A percentile compares a stretch with the other conserved stretches of the same genome.
Evolutionary conservation across 176 grass and related monocot genomes (phyloP).

Genomic region (Thinopyrum elongatum): DNA sequence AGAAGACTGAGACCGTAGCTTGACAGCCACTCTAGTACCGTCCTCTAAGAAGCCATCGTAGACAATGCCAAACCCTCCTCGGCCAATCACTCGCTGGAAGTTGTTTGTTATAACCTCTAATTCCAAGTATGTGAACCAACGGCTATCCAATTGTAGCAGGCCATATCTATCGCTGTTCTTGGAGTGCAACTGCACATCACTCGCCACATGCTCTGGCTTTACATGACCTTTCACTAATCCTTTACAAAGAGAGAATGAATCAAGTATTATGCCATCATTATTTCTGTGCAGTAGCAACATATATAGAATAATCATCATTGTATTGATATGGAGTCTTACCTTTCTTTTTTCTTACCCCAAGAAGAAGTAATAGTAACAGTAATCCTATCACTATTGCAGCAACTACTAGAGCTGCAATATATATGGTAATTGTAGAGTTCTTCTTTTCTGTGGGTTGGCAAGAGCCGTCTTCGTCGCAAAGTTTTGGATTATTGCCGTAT

Average conservation of each 20-base stretch:
- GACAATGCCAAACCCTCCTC: slow-evolving; percentile 63
- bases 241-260: background rate
- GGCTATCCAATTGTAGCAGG: slow-evolving; percentile 38
- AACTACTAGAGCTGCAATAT: no score
- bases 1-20: slow-evolving; percentile 4
- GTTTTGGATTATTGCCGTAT: no score
- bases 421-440: no score
- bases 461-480: no score
- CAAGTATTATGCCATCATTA: no score
- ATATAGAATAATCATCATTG: no score
- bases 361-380: no score
- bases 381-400: no score
- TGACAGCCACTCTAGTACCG: slow-evolving; percentile 55
- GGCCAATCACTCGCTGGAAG: slow-evolving; percentile 49
- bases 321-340: no score
- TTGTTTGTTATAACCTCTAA: slow-evolving; percentile 49
- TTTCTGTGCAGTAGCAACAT: no score
- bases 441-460: no score
- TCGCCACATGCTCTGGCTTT: slow-evolving; percentile 1
- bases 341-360: no score
- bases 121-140: slow-evolving; percentile 45
- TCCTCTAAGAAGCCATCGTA: slow-evolving; percentile 53
- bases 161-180: background rate
- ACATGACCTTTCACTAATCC: background rate
- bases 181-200: background rate